Percentiles rank a stretch among this genome's conserved stretches.
These are phyloP conservation scores for Castanea mollissima DNA, from an alignment of 306 rosid species.

Conservation along the genomic window DNA sequence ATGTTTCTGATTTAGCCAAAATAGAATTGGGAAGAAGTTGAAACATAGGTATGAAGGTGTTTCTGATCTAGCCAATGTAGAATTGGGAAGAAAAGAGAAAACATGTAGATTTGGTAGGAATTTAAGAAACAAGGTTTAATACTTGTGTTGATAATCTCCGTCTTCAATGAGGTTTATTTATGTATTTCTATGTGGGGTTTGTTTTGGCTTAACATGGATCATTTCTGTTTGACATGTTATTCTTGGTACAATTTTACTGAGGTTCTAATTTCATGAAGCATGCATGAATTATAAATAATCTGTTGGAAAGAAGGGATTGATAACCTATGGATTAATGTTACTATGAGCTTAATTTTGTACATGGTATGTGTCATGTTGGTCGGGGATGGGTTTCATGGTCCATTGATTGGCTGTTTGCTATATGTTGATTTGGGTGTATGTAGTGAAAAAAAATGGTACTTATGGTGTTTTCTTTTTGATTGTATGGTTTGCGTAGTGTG, in stretches of 20 bases:
- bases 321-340: neutral
- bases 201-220: neutral
- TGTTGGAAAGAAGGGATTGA: neutral
- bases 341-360: neutral
- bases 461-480: neutral
- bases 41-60: too few species aligned
- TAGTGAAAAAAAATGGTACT: neutral
- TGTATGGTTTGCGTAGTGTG: slow-evolving; percentile 48
- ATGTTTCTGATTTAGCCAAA: too few species aligned
- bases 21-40: too few species aligned
- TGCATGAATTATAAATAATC: neutral
- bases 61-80: too few species aligned
- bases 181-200: too few species aligned
- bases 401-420: neutral
- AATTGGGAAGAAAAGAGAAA: too few species aligned
- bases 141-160: too few species aligned
- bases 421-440: neutral
- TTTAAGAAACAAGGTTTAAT: too few species aligned
- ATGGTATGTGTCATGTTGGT: neutral
- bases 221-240: neutral
- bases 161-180: too few species aligned
- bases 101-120: too few species aligned
- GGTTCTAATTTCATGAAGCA: neutral
- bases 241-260: neutral
- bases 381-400: neutral